Percentiles rank a stretch among this genome's conserved stretches.
Evolutionary conservation across 139 green algal species (phyloP).

Genomic region (Micractinium conductrix): DNA sequence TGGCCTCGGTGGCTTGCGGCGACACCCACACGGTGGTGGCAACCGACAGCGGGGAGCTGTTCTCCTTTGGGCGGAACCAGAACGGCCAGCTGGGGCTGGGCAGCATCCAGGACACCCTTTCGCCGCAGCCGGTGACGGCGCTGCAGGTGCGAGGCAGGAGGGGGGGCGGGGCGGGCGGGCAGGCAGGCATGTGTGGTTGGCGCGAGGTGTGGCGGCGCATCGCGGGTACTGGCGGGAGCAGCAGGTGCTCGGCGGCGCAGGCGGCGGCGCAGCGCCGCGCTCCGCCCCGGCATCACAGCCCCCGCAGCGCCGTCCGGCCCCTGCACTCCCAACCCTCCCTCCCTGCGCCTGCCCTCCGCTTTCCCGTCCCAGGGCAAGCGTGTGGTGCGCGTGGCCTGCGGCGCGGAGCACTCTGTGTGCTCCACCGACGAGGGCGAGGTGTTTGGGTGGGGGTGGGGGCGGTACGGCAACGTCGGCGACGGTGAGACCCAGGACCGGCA

Average conservation of each 20-base stretch:
- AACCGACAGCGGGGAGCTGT: conserved; percentile 64
- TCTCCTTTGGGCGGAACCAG: conserved; percentile 71
- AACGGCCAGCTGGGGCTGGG: conserved; percentile 81
- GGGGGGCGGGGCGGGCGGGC: background rate
- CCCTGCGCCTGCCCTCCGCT: background rate
- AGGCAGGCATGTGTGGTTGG: background rate
- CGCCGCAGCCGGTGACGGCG: conserved; percentile 59
- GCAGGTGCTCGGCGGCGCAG: too few relatives aligned
- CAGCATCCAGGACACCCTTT: conserved; percentile 64
- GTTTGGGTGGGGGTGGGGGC: conserved; percentile 80
- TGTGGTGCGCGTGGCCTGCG: conserved; percentile 66
- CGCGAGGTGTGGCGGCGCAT: too few relatives aligned
- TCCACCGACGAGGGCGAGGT: conserved; percentile 64
- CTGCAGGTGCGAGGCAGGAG: conserved; percentile 63
- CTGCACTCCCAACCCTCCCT: background rate
- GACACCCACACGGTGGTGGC: conserved; percentile 90
- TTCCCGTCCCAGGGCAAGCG: conserved; percentile 52
- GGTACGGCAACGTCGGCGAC: conserved; percentile 88
- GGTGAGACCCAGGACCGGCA: conserved; percentile 69
- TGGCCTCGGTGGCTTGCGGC: conserved; percentile 77
- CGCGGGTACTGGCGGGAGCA: too few relatives aligned
- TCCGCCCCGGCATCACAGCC: too few relatives aligned
- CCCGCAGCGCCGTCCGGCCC: background rate
- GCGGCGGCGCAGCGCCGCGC: too few relatives aligned
- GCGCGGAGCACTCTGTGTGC: conserved; percentile 85